These are phyloP conservation scores for Teunomyces atbi DNA, from an alignment of 805 yeast species.

Conservation along the genomic window DNA sequence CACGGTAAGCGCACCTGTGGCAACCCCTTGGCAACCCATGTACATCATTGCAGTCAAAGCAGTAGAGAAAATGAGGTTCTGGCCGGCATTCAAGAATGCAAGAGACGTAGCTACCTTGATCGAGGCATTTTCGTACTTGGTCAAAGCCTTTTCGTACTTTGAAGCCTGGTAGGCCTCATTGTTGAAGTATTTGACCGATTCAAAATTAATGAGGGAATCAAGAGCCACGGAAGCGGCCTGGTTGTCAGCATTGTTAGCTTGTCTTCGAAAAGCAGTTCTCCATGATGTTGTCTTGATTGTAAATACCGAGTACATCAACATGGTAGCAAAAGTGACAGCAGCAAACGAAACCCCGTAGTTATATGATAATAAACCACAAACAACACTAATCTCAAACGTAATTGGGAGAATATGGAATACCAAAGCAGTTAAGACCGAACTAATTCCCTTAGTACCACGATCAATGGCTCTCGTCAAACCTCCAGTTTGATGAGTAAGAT, in stretches of 20 bases:
- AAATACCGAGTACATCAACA: constrained; percentile 84
- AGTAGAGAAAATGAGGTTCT: constrained; percentile 74
- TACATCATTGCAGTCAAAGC: constrained; percentile 98
- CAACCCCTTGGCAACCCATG: constrained; percentile 95
- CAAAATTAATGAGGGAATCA: constrained; percentile 91
- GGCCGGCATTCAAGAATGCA: constrained; percentile 77
- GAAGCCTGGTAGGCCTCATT: constrained; percentile 77
- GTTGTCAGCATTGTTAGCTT: constrained; percentile 89
- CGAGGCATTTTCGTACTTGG: constrained; percentile 69
- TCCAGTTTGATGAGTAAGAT: constrained; percentile 89
- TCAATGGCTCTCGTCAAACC: constrained; percentile 96
- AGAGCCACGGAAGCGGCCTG: constrained; percentile 93
- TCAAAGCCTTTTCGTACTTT: constrained; percentile 76
- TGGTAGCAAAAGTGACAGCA: constrained; percentile 80
- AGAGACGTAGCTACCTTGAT: constrained; percentile 82
- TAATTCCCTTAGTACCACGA: constrained; percentile 95
- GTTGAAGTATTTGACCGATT: constrained; percentile 91
- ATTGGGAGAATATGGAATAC: constrained; percentile 96
- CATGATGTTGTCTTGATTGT: constrained; percentile 93
- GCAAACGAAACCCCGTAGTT: constrained; percentile 90
- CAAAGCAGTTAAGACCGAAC: constrained; percentile 90
- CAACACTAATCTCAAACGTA: constrained; percentile 86
- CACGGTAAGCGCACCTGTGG: constrained; percentile 75
- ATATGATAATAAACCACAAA: constrained; percentile 89
- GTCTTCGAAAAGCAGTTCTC: constrained; percentile 89